Evolutionary conservation across 78 protist species (phyloP).

Genomic region (slime mould (Dictyostelium discoideum)): dicty_2.7 NC_007088.5:1574001-1574500

Average conservation of each 20-base stretch:
- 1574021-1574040: conserved; percentile 52
- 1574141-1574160: not conserved
- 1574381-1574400: conserved; percentile 3
- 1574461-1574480: conserved; percentile 4
- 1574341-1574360: not conserved
- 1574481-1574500: conserved; percentile 11
- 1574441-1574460: not conserved
- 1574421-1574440: conserved; percentile 41
- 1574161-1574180: not conserved
- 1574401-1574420: conserved; percentile 70
- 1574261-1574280: not conserved
- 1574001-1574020: conserved; percentile 66
- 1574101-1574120: not conserved
- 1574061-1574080: conserved; percentile 7
- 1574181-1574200: not conserved
- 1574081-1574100: not conserved
- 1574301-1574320: not conserved
- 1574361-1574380: not conserved
- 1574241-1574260: not conserved
- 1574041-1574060: conserved; percentile 72
- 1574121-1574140: not conserved
- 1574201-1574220: not conserved
- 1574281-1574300: not conserved
- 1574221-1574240: not conserved
- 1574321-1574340: not conserved